A percentile compares a stretch with the other conserved stretches of the same genome.
phyloP scores from a whole-genome alignment of 352 stramenopile genomes.

The Phytophthora melonis region DNA sequence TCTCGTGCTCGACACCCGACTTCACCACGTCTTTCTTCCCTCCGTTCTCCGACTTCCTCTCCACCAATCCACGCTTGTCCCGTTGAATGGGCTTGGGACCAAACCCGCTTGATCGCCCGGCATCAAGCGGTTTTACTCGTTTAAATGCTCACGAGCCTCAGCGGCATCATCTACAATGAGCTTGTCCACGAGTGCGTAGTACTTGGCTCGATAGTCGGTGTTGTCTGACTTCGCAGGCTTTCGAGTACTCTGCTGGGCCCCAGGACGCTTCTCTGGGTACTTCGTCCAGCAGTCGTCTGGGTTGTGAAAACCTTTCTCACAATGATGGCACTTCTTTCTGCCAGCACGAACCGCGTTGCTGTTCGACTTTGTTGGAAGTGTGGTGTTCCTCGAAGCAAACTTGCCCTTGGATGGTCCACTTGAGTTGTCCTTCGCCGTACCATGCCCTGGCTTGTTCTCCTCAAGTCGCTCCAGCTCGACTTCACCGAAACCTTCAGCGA shows the following conservation, averaged over 20 bases:
- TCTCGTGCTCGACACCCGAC: too few relatives aligned
- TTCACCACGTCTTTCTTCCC: background rate
- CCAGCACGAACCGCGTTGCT: background rate
- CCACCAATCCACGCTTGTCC: conserved; percentile 9
- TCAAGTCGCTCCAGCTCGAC: conserved; percentile 12
- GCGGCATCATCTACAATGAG: conserved; percentile 1
- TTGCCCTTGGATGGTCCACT: background rate
- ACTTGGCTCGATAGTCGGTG: conserved; percentile 8
- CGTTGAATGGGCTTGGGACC: conserved; percentile 12
- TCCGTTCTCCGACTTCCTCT: background rate
- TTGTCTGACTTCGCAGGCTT: background rate
- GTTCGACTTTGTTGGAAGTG: background rate
- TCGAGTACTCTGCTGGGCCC: background rate
- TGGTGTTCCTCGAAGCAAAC: background rate
- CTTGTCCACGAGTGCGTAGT: conserved; percentile 13
- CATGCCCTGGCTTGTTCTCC: background rate
- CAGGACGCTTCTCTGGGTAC: background rate
- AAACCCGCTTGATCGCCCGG: background rate
- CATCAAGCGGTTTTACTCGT: conserved; percentile 9
- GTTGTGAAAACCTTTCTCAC: background rate
- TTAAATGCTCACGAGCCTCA: background rate
- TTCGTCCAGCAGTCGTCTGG: background rate
- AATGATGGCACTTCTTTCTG: background rate
- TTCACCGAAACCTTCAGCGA: conserved; percentile 18
- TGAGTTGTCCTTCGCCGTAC: background rate